Evolutionary conservation across 1,139 yeast species (phyloP).

Genomic region (Protomyces lactucae-debilis): DNA sequence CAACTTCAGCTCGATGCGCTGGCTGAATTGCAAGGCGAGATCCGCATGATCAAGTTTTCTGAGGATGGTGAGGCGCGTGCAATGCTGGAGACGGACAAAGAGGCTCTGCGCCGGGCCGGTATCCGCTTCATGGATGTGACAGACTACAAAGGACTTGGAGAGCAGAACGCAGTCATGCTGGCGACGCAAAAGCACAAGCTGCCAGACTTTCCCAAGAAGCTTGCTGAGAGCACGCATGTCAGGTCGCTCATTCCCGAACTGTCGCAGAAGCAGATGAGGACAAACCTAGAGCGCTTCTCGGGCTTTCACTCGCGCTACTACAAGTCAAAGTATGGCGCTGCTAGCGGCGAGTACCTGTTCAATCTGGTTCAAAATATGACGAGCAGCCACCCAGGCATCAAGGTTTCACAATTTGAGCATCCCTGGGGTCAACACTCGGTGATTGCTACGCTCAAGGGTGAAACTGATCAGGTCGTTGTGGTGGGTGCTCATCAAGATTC

Average conservation of each 20-base stretch:
- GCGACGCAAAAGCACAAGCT: neutral
- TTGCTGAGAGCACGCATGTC: slow-evolving; percentile 45
- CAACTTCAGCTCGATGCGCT: neutral
- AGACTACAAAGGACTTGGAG: slow-evolving; percentile 37
- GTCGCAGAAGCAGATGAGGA: slow-evolving; percentile 48
- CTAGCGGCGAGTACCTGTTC: slow-evolving; percentile 69
- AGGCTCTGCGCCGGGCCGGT: slow-evolving; percentile 51
- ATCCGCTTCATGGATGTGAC: slow-evolving; percentile 69
- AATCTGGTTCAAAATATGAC: slow-evolving; percentile 48
- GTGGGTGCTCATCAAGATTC: slow-evolving; percentile 93
- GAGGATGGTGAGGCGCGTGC: slow-evolving; percentile 32
- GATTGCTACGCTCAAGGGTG: slow-evolving; percentile 47
- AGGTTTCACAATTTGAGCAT: slow-evolving; percentile 47
- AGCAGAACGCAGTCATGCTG: slow-evolving; percentile 14
- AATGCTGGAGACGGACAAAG: slow-evolving; percentile 56
- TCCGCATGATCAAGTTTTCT: slow-evolving; percentile 6
- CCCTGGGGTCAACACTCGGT: slow-evolving; percentile 58
- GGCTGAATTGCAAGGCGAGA: neutral
- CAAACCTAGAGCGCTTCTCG: slow-evolving; percentile 57
- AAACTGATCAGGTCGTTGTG: slow-evolving; percentile 50
- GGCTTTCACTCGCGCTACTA: slow-evolving; percentile 78
- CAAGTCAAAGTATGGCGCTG: slow-evolving; percentile 62
- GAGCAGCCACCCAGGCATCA: slow-evolving; percentile 37
- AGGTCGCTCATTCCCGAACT: slow-evolving; percentile 44
- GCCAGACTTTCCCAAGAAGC: slow-evolving; percentile 50